Evolutionary conservation across 495 filamentous ascomycete species (phyloP).

Genomic region (Penicillium bialowiezense): DNA sequence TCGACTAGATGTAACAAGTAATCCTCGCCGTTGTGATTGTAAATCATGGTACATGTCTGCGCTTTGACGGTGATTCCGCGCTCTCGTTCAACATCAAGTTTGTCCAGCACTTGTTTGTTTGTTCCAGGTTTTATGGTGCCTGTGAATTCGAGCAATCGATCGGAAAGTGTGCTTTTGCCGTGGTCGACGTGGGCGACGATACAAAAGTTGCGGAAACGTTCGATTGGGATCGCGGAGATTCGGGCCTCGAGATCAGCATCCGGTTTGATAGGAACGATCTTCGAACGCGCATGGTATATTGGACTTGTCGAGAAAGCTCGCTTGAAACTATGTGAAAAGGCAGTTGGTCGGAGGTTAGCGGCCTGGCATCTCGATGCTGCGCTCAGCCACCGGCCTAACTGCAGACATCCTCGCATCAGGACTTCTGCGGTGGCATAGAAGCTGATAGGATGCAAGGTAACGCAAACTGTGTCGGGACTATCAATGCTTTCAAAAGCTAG

Average conservation of each 20-base stretch:
- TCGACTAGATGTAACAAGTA: slow-evolving; percentile 95
- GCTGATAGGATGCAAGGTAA: slow-evolving; percentile 5
- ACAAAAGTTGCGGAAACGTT: slow-evolving; percentile 92
- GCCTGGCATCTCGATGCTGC: slow-evolving; percentile 37
- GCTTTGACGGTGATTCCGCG: slow-evolving; percentile 98
- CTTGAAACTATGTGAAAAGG: slow-evolving; percentile 17
- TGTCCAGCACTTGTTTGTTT: slow-evolving; percentile 96
- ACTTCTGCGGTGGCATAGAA: slow-evolving; percentile 42
- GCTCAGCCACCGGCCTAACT: slow-evolving; percentile 51
- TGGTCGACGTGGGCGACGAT: slow-evolving; percentile 99
- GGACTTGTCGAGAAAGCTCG: slow-evolving; percentile 44
- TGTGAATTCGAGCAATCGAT: slow-evolving; percentile 89
- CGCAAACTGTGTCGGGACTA: neutral
- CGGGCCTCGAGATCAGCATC: slow-evolving; percentile 67
- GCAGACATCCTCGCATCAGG: slow-evolving; percentile 58
- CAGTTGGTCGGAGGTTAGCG: slow-evolving; percentile 35
- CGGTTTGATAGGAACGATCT: slow-evolving; percentile 15
- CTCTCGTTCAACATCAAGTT: slow-evolving; percentile 93
- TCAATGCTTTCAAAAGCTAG: neutral
- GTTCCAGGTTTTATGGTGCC: slow-evolving; percentile 84
- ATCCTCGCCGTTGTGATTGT: slow-evolving; percentile 78
- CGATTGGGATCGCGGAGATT: slow-evolving; percentile 84
- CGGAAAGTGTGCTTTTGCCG: slow-evolving; percentile 92
- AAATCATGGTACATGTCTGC: slow-evolving; percentile 97
- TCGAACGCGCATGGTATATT: slow-evolving; percentile 33